Evolutionary conservation across 257 asterid species (phyloP).

Genomic region (Galeopsis tetrahit): DNA sequence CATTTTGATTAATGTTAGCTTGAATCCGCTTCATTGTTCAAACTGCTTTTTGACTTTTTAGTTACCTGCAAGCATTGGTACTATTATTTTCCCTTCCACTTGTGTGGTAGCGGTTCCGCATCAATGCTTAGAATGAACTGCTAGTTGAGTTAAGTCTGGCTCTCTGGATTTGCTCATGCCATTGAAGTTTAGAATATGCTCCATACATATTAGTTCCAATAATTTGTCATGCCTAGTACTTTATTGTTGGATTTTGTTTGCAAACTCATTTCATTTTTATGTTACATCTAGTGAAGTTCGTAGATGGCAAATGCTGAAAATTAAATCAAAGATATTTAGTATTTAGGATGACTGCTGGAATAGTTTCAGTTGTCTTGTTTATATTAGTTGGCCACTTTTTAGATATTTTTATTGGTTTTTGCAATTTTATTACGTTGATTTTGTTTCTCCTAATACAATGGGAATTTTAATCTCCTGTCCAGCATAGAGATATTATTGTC

Average conservation of each 20-base stretch:
- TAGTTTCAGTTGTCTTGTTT: too few species aligned
- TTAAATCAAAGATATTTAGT: not conserved
- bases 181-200: conserved; percentile 10
- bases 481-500: conserved; percentile 38
- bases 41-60: not conserved
- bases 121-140: not conserved
- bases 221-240: not conserved
- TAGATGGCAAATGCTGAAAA: not conserved
- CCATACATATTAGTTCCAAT: not conserved
- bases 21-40: not conserved
- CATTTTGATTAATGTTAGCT: not conserved
- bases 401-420: too few species aligned
- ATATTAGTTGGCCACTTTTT: too few species aligned
- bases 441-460: too few species aligned
- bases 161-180: not conserved
- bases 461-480: not conserved
- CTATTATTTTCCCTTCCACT: not conserved
- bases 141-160: conserved; percentile 7
- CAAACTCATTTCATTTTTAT: not conserved
- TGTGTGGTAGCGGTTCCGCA: not conserved
- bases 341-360: too few species aligned
- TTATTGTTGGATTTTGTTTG: not conserved
- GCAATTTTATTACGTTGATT: too few species aligned
- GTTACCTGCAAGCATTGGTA: not conserved
- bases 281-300: not conserved